A percentile compares a stretch with the other conserved stretches of the same genome.
These are phyloP conservation scores for Pythium oligandrum DNA, from an alignment of 352 stramenopile species.

Conservation along the genomic window DNA sequence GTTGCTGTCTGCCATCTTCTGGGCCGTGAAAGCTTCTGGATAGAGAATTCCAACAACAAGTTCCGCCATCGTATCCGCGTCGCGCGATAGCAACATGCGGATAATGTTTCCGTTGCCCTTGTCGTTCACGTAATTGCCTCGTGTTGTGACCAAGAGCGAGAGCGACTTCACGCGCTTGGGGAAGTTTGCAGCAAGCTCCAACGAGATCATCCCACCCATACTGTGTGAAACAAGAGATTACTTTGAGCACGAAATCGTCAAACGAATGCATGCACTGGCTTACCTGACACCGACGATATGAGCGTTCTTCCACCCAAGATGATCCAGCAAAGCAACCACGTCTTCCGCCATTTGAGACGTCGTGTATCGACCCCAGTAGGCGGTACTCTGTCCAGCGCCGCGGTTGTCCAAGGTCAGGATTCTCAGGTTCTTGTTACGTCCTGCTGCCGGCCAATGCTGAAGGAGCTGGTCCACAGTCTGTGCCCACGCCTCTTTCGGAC, in stretches of 20 bases:
- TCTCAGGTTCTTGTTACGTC: conserved; percentile 27
- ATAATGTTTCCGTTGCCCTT: conserved; percentile 21
- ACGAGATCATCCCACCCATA: conserved; percentile 72
- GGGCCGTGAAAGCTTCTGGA: conserved; percentile 31
- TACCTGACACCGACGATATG: conserved; percentile 13
- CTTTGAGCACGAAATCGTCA: too few species aligned
- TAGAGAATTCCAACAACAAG: conserved; percentile 55
- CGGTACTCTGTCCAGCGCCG: conserved; percentile 39
- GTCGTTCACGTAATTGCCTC: conserved; percentile 31
- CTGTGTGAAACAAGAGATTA: conserved; percentile 9
- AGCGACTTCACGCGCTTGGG: conserved; percentile 49
- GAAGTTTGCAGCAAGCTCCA: conserved; percentile 40
- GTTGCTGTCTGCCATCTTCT: conserved; percentile 24
- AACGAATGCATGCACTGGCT: background rate
- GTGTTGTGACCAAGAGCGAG: conserved; percentile 59
- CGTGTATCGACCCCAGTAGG: conserved; percentile 40
- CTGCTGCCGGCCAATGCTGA: conserved; percentile 25
- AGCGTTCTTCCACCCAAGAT: conserved; percentile 39
- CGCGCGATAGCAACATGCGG: conserved; percentile 33
- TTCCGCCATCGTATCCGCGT: conserved; percentile 32
- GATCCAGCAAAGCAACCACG: conserved; percentile 46
- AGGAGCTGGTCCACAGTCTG: conserved; percentile 41
- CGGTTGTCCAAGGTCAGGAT: conserved; percentile 59
- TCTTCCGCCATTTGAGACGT: conserved; percentile 57
- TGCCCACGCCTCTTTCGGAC: conserved; percentile 52